Evolutionary conservation across 148 eudicot genomes (phyloP), one percentile per base, ranked within the genome.

Genomic region (Vaccinium vitisidaea): DNA sequence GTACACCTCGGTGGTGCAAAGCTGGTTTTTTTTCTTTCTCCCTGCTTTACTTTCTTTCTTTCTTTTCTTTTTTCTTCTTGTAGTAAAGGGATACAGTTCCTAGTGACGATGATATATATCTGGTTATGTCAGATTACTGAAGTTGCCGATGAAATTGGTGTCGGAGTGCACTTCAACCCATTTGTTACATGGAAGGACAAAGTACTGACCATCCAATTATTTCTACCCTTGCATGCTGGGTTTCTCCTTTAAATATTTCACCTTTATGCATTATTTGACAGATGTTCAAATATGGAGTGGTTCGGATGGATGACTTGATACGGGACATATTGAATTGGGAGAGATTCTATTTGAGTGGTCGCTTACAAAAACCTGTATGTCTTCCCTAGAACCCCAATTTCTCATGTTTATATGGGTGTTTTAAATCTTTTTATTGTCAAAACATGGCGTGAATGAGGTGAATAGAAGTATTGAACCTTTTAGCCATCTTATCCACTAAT

Each of bases 291-390:
- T 97, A 97, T 63, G 98, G 98, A 67, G 99, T 95, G 75, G 98
- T 97, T 75, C 93, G 95, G 84, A 90, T 86, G 94, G 91, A 91
- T 88, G 96, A 95, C 82, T 91, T 95, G 87, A 83, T 93, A 82
- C 89, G 89, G 83, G 99, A 97, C 56, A 15, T 95, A 80, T 83
- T 85, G 77, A 90, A 91, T 48, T 97, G 99, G 99, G 92, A 97
- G 71, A 94, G 71, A 69, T 92, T 97, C 87, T 97, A 97, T 85
- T 84, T 97, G 74, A 87, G 94, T 82, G 99, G 99, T 76, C 98
- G 99, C 61, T 84, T 97, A 76, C 99, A 97, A 81, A 97, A 97
- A 86, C 99, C 98, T 85, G 99, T 96, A 94, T 50, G 95, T 88
- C 54, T 80, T 73, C 59, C 15, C 36, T 53, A 8, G 6, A 63